Conservation (phyloP, 1,284 basidiomycete species). For the Neotropicomus parvogracilis region DNA sequence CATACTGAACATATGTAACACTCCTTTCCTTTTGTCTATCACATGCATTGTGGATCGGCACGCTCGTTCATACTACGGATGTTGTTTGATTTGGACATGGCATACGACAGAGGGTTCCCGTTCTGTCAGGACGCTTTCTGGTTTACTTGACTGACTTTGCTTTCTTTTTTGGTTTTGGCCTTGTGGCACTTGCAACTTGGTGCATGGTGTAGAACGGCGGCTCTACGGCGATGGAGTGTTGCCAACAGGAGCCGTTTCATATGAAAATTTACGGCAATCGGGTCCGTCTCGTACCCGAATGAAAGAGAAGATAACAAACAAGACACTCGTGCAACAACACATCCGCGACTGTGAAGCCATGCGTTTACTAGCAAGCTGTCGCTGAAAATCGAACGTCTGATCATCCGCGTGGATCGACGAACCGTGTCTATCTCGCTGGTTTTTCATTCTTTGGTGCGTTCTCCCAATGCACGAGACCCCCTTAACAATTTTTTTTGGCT, state of each 20-base stretch:
- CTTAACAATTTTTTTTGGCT: too few species aligned
- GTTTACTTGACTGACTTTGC: not conserved
- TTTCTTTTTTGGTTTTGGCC: not conserved
- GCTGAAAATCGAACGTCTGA: too few species aligned
- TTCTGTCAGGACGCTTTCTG: constrained; percentile 8
- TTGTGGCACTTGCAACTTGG: not conserved
- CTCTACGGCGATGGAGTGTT: not conserved
- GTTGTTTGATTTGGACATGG: constrained; percentile 26
- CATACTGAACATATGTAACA: constrained; percentile 36
- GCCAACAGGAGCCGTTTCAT: constrained; percentile 20
- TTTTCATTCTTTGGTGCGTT: too few species aligned
- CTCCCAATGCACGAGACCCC: too few species aligned
- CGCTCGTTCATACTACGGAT: constrained; percentile 24
- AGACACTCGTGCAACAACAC: not conserved
- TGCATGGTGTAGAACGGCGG: not conserved
- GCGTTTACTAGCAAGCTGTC: too few species aligned
- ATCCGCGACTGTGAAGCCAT: not conserved
- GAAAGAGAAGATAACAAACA: not conserved
- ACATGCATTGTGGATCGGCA: constrained; percentile 18
- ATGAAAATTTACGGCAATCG: constrained; percentile 12
- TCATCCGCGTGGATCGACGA: too few species aligned
- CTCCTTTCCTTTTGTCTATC: constrained; percentile 30
- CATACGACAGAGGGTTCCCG: constrained; percentile 4
- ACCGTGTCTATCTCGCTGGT: too few species aligned
- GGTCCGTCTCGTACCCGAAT: not conserved